Conservation (phyloP, 768 basidiomycete species). For the Termitomyces sp. region DNA sequence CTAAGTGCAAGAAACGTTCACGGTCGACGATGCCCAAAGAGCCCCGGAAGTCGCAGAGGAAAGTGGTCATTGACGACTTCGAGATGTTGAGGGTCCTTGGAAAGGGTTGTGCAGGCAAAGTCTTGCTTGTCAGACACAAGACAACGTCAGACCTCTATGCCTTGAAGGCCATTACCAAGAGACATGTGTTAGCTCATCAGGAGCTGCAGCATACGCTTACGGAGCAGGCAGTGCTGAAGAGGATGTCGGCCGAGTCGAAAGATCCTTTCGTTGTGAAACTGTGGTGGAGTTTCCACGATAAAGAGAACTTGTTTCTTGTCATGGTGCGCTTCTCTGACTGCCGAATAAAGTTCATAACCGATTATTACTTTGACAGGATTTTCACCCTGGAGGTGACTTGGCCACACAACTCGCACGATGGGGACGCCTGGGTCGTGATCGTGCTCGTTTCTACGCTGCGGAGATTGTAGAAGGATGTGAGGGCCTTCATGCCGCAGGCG, state of each 20-base stretch:
- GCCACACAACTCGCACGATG: slow-evolving; percentile 96
- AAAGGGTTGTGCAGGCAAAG: slow-evolving; percentile 97
- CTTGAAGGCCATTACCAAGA: slow-evolving; percentile 96
- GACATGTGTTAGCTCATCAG: slow-evolving; percentile 93
- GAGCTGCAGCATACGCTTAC: slow-evolving; percentile 95
- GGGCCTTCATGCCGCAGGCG: slow-evolving; percentile 87
- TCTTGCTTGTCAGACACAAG: slow-evolving; percentile 84
- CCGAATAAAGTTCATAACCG: slow-evolving; percentile 12
- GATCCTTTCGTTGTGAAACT: slow-evolving; percentile 96
- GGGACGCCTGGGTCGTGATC: slow-evolving; percentile 89
- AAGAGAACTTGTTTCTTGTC: slow-evolving; percentile 93
- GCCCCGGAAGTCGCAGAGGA: slow-evolving; percentile 55
- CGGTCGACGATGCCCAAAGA: slow-evolving; percentile 39
- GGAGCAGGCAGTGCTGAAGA: slow-evolving; percentile 91
- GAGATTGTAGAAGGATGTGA: slow-evolving; percentile 97
- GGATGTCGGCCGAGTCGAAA: slow-evolving; percentile 82
- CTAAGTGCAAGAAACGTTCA: slow-evolving; percentile 48
- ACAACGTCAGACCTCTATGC: slow-evolving; percentile 71
- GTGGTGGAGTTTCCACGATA: slow-evolving; percentile 97
- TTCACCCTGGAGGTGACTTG: slow-evolving; percentile 93
- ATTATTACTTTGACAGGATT: slow-evolving; percentile 49
- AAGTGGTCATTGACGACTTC: slow-evolving; percentile 86
- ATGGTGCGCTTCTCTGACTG: slow-evolving; percentile 54
- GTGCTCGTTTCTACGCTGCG: slow-evolving; percentile 94
- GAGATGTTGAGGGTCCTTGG: slow-evolving; percentile 97